Evolutionary conservation across 805 yeast genomes (phyloP).

Genomic region (Metschnikowia colocasiae): DNA sequence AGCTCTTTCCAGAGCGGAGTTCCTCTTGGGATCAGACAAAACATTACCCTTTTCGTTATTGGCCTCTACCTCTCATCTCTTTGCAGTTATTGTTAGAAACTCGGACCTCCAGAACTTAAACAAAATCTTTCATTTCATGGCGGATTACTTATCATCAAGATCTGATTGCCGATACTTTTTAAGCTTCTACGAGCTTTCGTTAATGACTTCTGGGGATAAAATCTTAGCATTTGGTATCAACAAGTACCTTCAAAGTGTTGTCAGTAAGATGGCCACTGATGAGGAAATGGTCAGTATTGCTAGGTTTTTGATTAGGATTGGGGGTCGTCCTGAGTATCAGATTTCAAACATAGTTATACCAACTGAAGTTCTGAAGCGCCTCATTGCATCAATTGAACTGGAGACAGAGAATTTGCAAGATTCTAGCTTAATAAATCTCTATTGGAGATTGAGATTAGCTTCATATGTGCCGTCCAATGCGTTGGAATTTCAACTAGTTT

Average conservation of each 20-base stretch:
- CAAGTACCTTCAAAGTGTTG: conserved; percentile 46
- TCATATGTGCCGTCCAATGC: background rate
- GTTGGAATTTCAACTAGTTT: background rate
- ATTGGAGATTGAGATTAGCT: conserved; percentile 4
- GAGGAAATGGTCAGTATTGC: conserved; percentile 8
- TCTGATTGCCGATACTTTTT: conserved; percentile 38
- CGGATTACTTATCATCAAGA: conserved; percentile 35
- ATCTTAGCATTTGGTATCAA: conserved; percentile 41
- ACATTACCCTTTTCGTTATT: conserved; percentile 6
- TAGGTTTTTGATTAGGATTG: background rate
- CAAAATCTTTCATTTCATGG: conserved; percentile 42
- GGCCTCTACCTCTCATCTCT: conserved; percentile 41
- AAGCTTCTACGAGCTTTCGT: conserved; percentile 45
- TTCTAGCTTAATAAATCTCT: background rate
- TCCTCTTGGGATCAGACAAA: conserved; percentile 4
- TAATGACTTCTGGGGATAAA: conserved; percentile 42
- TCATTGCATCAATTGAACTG: background rate
- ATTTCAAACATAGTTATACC: background rate
- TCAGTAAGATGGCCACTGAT: conserved; percentile 28
- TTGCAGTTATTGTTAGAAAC: conserved; percentile 53
- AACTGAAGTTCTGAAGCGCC: background rate
- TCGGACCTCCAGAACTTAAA: conserved; percentile 47
- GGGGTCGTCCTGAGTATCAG: background rate
- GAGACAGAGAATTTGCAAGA: background rate
- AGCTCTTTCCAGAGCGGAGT: conserved; percentile 20